Evolutionary conservation across 495 filamentous ascomycete genomes (phyloP).

Genomic region (Ascodesmis nigricans): DNA sequence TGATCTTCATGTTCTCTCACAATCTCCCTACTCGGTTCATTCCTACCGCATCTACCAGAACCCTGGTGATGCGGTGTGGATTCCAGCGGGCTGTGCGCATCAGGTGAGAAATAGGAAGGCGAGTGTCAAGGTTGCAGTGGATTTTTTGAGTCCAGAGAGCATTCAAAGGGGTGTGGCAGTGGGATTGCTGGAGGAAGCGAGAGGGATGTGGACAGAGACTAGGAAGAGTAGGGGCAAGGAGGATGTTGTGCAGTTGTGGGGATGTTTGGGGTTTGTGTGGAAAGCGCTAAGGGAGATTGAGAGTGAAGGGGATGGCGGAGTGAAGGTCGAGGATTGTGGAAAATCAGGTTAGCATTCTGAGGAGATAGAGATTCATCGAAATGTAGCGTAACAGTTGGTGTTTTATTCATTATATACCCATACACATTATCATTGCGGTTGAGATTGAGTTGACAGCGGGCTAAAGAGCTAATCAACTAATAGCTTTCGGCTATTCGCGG

Average conservation of each 20-base stretch:
- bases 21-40: constrained; percentile 5
- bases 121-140: constrained; percentile 23
- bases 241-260: constrained; percentile 20
- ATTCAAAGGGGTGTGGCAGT: constrained; percentile 9
- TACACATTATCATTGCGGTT: no score
- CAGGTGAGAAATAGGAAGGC: constrained; percentile 19
- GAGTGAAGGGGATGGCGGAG: background rate
- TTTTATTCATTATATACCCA: no score
- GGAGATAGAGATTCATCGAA: no score
- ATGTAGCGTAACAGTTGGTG: no score
- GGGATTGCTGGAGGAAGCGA: constrained; percentile 11
- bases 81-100: constrained; percentile 21
- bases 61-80: constrained; percentile 21
- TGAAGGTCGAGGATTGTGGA: background rate
- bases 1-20: constrained; percentile 11
- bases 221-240: constrained; percentile 5
- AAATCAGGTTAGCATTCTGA: no score
- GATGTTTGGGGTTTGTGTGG: constrained; percentile 18
- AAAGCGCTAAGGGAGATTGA: background rate
- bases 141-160: constrained; percentile 22
- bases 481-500: no score
- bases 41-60: constrained; percentile 19
- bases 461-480: no score
- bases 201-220: constrained; percentile 7
- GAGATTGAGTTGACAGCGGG: no score